These are phyloP conservation scores for Populus nigra DNA, from an alignment of 345 rosid genomes.

Conservation along the genomic window DNA sequence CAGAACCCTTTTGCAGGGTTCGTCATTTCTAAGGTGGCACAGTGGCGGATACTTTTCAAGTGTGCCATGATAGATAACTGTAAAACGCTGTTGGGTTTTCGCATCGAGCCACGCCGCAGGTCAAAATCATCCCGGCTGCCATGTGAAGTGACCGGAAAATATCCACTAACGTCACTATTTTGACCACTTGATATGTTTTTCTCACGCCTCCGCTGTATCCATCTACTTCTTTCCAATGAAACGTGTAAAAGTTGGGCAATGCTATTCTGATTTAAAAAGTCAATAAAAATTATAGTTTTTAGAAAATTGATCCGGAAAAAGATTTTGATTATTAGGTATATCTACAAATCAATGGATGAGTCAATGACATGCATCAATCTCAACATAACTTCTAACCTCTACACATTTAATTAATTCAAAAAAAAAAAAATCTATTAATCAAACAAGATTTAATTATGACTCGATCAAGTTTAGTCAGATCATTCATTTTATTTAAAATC, in stretches of 20 bases:
- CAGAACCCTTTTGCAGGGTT: not conserved
- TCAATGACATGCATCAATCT: too few species aligned
- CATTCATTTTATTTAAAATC: too few species aligned
- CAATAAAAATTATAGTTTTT: too few species aligned
- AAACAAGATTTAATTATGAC: too few species aligned
- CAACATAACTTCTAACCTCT: too few species aligned
- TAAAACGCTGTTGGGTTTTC: not conserved
- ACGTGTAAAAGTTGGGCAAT: not conserved
- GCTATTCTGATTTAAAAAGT: not conserved
- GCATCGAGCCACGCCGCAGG: not conserved
- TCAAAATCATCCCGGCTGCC: not conserved
- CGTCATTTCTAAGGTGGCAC: not conserved
- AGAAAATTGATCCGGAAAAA: too few species aligned
- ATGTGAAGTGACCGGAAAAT: not conserved
- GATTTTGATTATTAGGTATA: too few species aligned
- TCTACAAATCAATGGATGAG: too few species aligned
- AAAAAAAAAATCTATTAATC: too few species aligned
- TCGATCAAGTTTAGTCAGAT: fast-evolving
- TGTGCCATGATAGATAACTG: not conserved
- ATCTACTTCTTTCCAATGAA: not conserved
- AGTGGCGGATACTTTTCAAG: not conserved
- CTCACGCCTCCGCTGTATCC: not conserved
- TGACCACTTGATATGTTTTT: not conserved
- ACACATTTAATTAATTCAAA: too few species aligned
- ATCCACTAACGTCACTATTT: too few species aligned